Conservation (phyloP, 257 asterid species). For the Cinchona pubescens region DNA sequence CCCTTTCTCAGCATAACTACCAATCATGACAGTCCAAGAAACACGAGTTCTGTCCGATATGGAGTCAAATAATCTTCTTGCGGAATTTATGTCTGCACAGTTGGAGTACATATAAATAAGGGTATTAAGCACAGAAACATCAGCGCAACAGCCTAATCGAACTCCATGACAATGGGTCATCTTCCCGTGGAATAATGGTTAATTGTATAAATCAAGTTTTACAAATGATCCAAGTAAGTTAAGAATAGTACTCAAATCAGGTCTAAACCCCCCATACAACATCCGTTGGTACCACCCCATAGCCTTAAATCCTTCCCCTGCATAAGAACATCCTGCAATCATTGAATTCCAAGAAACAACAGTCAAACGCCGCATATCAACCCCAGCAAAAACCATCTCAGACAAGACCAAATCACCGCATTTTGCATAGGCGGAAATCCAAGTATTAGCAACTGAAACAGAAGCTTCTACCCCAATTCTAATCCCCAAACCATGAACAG, state of each 20-base stretch:
- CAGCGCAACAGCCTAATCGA: conserved; percentile 41
- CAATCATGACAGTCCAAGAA: conserved; percentile 75
- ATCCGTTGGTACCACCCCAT: conserved; percentile 37
- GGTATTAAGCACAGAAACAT: conserved; percentile 49
- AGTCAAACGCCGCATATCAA: conserved; percentile 31
- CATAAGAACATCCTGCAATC: conserved; percentile 51
- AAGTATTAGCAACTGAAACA: conserved; percentile 48
- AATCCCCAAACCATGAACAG: conserved; percentile 53
- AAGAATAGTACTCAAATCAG: conserved; percentile 57
- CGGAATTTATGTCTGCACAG: conserved; percentile 50
- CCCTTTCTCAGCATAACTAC: conserved; percentile 55
- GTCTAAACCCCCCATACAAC: conserved; percentile 41
- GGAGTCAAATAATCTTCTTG: conserved; percentile 43
- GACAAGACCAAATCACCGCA: conserved; percentile 34
- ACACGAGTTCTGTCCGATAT: conserved; percentile 46
- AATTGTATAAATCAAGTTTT: conserved; percentile 30
- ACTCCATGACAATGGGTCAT: conserved; percentile 54
- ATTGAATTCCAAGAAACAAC: conserved; percentile 71
- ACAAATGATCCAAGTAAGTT: conserved; percentile 51
- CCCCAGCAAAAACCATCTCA: conserved; percentile 44
- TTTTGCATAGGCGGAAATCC: conserved; percentile 52
- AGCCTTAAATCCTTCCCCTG: conserved; percentile 42
- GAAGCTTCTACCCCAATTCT: conserved; percentile 42
- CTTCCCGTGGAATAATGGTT: conserved; percentile 40
- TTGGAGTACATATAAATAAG: conserved; percentile 61